Evolutionary conservation across 495 filamentous ascomycete genomes (phyloP).

Genomic region (Podospora anserina): DNA sequence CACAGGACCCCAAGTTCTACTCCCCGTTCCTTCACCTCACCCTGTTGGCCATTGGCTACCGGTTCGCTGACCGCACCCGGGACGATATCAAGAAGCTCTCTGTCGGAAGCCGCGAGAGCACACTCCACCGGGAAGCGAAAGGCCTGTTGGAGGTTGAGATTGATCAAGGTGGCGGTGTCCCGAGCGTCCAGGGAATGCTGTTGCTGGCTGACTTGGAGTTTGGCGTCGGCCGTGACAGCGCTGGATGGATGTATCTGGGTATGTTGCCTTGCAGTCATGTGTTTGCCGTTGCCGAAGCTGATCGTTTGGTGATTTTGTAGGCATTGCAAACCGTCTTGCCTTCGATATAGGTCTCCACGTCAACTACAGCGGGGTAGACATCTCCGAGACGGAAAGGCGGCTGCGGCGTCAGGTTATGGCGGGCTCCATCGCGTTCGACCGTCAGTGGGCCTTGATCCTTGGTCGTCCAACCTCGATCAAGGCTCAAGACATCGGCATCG

Average conservation of each 20-base stretch:
- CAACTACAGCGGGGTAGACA: constrained; percentile 32
- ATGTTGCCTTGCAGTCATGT: background rate
- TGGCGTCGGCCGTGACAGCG: constrained; percentile 48
- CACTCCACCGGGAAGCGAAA: constrained; percentile 52
- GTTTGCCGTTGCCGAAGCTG: constrained; percentile 13
- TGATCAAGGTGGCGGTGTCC: constrained; percentile 48
- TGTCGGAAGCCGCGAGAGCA: constrained; percentile 47
- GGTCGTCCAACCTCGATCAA: constrained; percentile 53
- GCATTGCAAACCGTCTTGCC: constrained; percentile 47
- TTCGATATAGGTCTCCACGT: constrained; percentile 53
- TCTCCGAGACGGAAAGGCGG: constrained; percentile 42
- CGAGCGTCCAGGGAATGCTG: constrained; percentile 50
- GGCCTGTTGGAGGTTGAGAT: constrained; percentile 51
- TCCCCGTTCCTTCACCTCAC: constrained; percentile 51
- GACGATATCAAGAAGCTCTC: constrained; percentile 48
- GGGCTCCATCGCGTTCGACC: constrained; percentile 52
- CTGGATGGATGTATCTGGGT: constrained; percentile 54
- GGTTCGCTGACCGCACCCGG: constrained; percentile 45
- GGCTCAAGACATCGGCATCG: constrained; percentile 46
- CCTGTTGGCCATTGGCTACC: constrained; percentile 51
- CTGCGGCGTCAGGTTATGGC: constrained; percentile 47
- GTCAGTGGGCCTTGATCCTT: constrained; percentile 50
- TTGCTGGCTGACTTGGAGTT: constrained; percentile 53
- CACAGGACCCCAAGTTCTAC: constrained; percentile 45
- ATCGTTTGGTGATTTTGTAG: constrained; percentile 19